Evolutionary conservation across 208 protist genomes (phyloP), one percentile per base, ranked within the genome.

Genomic region (Leishmania aethiopica): DNA sequence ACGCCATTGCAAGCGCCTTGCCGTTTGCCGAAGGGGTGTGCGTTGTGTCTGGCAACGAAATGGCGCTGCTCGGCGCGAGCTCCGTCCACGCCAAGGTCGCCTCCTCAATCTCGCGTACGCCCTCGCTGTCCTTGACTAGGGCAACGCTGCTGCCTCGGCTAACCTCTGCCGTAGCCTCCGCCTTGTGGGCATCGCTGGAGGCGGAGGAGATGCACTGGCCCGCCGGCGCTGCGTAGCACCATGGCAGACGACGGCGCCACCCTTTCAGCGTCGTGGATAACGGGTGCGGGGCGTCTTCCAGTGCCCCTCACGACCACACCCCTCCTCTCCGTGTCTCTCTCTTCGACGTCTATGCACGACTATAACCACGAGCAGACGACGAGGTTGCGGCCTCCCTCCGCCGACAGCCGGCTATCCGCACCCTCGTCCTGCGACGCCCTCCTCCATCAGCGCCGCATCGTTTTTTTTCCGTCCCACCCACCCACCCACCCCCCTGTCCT

Each of bases 111-210:
- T 37, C 35, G 53, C 69, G 71, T 19, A 28, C 67, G 62, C 42
- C 69, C 19, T 42, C 49, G 22, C 77, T 77, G 13, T 62, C 71
- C 28, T 40, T 70, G 77, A 53, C 67, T 17, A 15, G 51, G 1
- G 35, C 8, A 53, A 51, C 78, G 60, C 66, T n/a, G 67, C 28
- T 62, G 22, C 67, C 62, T 32, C 78, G 51, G 42, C 71, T 73
- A 53, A 80, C 55, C 40, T 32, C 57, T n/a, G 82, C 62, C 22
- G 69, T 73, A 2, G 82, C 82, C 7, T 85, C 82, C 0, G 71
- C 82, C 40, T 37, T 85, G 51, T 85, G 82, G 82, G 75, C 66
- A 28, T 80, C 77, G 3, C 60, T 85, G 49, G 82, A 85, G 77
- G 77, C 77, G 40, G 57, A 75, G 17, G 78, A 62, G 28, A 69